A percentile compares a stretch with the other conserved stretches of the same genome.
Evolutionary conservation across 139 green algal species (phyloP).

Genomic region (Coccomyxa sp.): DNA sequence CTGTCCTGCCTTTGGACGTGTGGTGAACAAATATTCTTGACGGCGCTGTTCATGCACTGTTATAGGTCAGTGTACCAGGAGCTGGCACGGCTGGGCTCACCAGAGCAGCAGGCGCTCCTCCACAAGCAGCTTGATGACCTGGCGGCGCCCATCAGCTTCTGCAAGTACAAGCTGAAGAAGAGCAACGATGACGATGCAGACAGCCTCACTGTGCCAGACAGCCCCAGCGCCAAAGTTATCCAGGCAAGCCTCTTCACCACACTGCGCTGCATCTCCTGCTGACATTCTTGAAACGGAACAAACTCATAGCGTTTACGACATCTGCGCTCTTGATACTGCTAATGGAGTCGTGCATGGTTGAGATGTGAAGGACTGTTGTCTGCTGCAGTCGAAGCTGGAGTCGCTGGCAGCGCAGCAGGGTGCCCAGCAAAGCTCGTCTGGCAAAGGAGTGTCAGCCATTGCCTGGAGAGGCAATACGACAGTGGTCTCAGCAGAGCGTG

Average conservation of each 20-base stretch:
- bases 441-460: constrained; percentile 35
- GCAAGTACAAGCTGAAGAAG: constrained; percentile 70
- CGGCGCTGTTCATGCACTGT: too few relatives aligned
- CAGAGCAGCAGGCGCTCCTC: constrained; percentile 66
- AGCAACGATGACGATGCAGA: background rate
- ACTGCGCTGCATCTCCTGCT: too few relatives aligned
- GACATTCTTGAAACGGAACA: too few relatives aligned
- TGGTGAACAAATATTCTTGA: too few relatives aligned
- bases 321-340: too few relatives aligned
- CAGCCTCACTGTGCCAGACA: background rate
- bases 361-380: constrained; percentile 5
- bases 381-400: constrained; percentile 44
- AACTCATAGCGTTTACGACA: background rate
- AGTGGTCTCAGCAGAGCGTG: constrained; percentile 50
- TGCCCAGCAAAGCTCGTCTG: background rate
- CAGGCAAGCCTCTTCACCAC: background rate
- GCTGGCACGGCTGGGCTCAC: constrained; percentile 64
- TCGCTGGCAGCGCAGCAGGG: constrained; percentile 34
- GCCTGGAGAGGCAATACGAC: constrained; percentile 53
- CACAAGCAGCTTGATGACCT: constrained; percentile 80
- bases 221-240: constrained; percentile 7
- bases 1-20: too few relatives aligned
- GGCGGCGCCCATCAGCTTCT: constrained; percentile 76
- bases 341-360: too few relatives aligned
- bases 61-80: constrained; percentile 72